Evolutionary conservation across 1,284 basidiomycete species (phyloP).

Genomic region (Boletus coffeatus): DNA sequence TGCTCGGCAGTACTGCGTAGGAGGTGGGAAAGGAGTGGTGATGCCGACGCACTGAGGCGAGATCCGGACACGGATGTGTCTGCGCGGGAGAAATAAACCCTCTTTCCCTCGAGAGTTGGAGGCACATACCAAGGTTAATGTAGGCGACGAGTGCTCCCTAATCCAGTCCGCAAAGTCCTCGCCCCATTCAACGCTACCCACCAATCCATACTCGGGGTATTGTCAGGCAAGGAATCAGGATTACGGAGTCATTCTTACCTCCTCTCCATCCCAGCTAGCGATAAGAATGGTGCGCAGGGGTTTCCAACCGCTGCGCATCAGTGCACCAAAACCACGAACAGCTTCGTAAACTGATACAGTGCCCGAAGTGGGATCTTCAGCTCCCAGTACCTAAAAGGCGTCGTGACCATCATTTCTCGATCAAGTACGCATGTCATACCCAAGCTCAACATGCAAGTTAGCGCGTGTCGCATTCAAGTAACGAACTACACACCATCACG

Average conservation of each 20-base stretch:
- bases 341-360: constrained; percentile 71
- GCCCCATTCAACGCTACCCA: constrained; percentile 78
- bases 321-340: constrained; percentile 62
- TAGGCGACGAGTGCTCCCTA: constrained; percentile 65
- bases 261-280: constrained; percentile 79
- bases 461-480: neutral
- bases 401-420: neutral
- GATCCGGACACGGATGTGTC: constrained; percentile 64
- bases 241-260: constrained; percentile 34
- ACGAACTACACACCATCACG: constrained; percentile 52
- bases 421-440: neutral
- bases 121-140: constrained; percentile 57
- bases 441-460: neutral
- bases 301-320: constrained; percentile 70
- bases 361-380: constrained; percentile 72
- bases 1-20: constrained; percentile 53
- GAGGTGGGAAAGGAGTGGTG: constrained; percentile 68
- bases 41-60: constrained; percentile 43
- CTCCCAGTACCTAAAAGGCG: constrained; percentile 50
- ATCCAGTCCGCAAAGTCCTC: constrained; percentile 79
- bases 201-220: constrained; percentile 59
- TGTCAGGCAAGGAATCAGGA: constrained; percentile 4
- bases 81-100: constrained; percentile 14
- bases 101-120: neutral
- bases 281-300: constrained; percentile 76